Percentiles rank a stretch among this genome's conserved stretches.
Conservation (phyloP, 2,329 filamentous ascomycete genomes). For the Colletotrichum sp. region DNA sequence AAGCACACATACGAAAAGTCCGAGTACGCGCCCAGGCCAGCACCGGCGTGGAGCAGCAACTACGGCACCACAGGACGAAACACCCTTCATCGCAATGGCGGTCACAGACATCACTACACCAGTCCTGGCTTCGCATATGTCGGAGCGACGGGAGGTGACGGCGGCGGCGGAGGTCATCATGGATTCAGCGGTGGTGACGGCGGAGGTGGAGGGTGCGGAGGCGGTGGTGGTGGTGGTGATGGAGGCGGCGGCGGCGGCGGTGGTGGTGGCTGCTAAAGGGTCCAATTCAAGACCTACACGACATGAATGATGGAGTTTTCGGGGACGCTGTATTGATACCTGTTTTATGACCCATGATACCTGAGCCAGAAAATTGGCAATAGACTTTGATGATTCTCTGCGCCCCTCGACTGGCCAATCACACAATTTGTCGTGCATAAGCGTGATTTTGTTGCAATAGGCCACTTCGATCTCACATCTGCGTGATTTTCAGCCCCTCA, state of each 20-base stretch:
- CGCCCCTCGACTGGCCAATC: neutral
- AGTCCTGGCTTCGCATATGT: neutral
- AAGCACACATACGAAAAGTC: neutral
- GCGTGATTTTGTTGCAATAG: neutral
- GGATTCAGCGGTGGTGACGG: neutral
- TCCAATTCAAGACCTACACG: rapidly evolving
- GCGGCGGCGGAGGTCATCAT: neutral
- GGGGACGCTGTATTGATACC: neutral
- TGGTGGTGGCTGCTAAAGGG: neutral
- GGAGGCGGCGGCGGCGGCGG: neutral
- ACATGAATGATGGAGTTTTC: neutral
- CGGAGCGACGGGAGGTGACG: neutral
- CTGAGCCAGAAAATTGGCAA: neutral
- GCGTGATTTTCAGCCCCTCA: neutral
- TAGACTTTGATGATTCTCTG: neutral
- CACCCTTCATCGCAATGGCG: neutral
- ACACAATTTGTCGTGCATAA: neutral
- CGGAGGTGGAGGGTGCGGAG: neutral
- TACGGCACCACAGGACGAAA: neutral
- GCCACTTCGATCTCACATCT: neutral
- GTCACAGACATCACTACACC: neutral
- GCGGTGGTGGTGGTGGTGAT: neutral
- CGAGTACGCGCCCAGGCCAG: neutral
- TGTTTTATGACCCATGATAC: neutral
- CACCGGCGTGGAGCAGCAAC: neutral